Evolutionary conservation across 306 rosid species (phyloP).

Genomic region (Coriaria nepalensis): DNA sequence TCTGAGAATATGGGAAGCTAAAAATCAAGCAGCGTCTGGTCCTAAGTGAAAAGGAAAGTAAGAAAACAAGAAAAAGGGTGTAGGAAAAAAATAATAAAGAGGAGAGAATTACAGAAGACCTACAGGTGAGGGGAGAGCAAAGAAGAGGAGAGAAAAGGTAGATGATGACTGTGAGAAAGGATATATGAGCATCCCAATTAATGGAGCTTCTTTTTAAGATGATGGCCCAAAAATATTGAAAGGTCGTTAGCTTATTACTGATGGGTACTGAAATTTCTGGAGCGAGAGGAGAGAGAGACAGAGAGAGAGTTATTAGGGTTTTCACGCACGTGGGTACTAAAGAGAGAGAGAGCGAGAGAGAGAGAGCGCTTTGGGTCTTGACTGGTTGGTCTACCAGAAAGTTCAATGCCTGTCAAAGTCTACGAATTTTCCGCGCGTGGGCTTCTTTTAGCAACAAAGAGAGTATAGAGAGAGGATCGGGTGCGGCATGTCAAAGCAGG

Average conservation of each 20-base stretch:
- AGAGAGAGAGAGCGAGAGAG: not conserved
- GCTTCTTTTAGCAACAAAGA: too few species aligned
- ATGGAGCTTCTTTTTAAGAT: slow-evolving; percentile 8
- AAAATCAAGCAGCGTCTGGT: too few species aligned
- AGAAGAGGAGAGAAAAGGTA: slow-evolving; percentile 17
- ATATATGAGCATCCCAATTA: slow-evolving; percentile 30
- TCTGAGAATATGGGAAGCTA: too few species aligned
- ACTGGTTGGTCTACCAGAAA: slow-evolving; percentile 80
- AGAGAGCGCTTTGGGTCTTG: not conserved
- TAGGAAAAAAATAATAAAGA: too few species aligned
- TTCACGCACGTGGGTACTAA: not conserved
- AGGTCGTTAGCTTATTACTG: slow-evolving; percentile 26
- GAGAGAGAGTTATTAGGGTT: slow-evolving; percentile 6
- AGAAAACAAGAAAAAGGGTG: too few species aligned
- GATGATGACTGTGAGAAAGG: slow-evolving; percentile 63
- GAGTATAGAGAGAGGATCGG: too few species aligned
- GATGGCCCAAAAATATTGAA: slow-evolving; percentile 19
- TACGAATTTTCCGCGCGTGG: not conserved
- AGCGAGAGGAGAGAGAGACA: slow-evolving; percentile 6
- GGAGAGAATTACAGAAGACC: too few species aligned
- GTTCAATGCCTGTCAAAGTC: slow-evolving; percentile 7
- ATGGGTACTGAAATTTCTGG: not conserved
- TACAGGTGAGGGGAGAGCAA: too few species aligned
- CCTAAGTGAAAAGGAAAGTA: too few species aligned
- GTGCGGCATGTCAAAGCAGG: too few species aligned